Base-by-base conservation (phyloP, 768 basidiomycete species). In the Termitomyces sp. region DNA sequence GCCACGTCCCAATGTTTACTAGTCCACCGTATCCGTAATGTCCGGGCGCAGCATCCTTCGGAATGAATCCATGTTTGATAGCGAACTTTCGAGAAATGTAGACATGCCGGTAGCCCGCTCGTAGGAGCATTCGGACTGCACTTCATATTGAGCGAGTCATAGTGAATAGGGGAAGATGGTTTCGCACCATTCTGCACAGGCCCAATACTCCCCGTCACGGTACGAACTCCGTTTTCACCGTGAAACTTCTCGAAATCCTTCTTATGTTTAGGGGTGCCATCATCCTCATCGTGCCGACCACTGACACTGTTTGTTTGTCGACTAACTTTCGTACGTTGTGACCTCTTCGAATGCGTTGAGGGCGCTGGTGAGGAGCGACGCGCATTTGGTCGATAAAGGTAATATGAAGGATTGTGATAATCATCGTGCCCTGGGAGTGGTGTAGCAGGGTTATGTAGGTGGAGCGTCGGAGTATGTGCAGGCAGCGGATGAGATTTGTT, bases 61-160 rank as follows among this genome's bases (percentile, higher is more conserved):
- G 92, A 56, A 98, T 90, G 69, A 99, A 93, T 1, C 87, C 88
- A 68, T 97, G 84, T 62, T 85, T 81, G 60, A 86, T 75, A 2
- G 97, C 97, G 66, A 98, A 99, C 67, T 89, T 88, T 55, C 97
- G 83, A 13, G 94, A 97, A 58, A 99, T 88, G 72, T 99, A 99
- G 51, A 98, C 95, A 65, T 95, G 87, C 14, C 93, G 80, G 71
- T 98, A 89, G 18, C 97, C 95, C 18, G 84, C 81, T 71, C 93
- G 96, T 59, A 99, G 78, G 39, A 98, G 81, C 95, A 98, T 99
- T 20, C 90, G 85, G 1, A 95, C 93, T 93, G 18, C 44, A 36
- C 14, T 46, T 36, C 54, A 29, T 32, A 51, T n/a, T 46, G 32
- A 51, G 48, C 46, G 27, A 31, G 14, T 20, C 16, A 52, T 10